phyloP scores from a whole-genome alignment of 352 stramenopile species.

The Peronospora belbahrii region DNA sequence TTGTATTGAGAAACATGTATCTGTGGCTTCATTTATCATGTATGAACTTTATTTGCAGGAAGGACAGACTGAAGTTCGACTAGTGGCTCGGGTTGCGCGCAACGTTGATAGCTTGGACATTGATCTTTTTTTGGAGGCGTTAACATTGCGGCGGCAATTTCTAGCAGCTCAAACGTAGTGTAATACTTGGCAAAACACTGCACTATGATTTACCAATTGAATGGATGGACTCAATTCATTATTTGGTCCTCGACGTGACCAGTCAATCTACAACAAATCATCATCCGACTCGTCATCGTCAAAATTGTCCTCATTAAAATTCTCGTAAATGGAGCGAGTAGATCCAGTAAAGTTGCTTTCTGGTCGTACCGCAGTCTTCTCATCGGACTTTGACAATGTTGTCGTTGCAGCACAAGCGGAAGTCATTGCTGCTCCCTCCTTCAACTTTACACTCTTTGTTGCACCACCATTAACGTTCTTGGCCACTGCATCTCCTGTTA shows the following conservation, averaged over 20 bases:
- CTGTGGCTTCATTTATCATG: too few species aligned
- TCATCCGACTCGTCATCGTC: conserved; percentile 51
- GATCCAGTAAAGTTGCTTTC: neutral
- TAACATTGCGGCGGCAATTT: conserved; percentile 71
- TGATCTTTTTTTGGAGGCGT: conserved; percentile 62
- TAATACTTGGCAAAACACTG: too few species aligned
- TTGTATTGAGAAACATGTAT: neutral
- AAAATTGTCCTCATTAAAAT: conserved; percentile 57
- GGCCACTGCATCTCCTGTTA: neutral
- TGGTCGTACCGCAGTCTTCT: neutral
- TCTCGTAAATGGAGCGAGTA: conserved; percentile 56
- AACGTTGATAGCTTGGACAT: conserved; percentile 81
- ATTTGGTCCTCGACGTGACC: neutral
- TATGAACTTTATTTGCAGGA: too few species aligned
- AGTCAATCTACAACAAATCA: conserved; percentile 50
- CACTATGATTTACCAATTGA: conserved; percentile 6
- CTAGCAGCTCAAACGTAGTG: conserved; percentile 35
- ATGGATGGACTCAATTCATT: too few species aligned
- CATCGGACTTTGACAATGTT: conserved; percentile 1
- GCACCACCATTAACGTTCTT: neutral
- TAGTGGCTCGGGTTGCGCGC: conserved; percentile 59
- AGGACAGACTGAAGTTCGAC: conserved; percentile 34
- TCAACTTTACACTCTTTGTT: neutral
- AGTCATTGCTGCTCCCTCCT: neutral
- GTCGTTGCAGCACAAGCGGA: neutral